These are phyloP conservation scores for Daldinia loculata DNA, from an alignment of 495 filamentous ascomycete species.

Conservation along the genomic window DNA sequence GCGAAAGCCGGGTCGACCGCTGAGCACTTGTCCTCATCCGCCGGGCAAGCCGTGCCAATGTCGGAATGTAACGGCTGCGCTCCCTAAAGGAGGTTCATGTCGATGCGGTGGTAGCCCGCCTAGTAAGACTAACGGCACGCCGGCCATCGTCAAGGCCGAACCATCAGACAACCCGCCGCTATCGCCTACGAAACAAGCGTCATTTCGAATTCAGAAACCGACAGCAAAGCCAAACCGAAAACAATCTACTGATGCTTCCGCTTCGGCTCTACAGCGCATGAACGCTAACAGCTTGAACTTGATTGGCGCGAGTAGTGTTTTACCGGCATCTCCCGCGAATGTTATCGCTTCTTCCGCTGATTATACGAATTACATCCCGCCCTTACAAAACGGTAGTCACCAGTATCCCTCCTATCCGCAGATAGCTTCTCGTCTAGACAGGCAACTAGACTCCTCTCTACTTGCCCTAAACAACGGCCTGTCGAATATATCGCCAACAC, in stretches of 20 bases:
- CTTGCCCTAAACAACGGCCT: constrained; percentile 11
- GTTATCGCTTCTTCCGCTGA: not conserved
- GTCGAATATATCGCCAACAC: constrained; percentile 6
- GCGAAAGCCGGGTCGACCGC: constrained; percentile 79
- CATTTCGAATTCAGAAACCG: constrained; percentile 56
- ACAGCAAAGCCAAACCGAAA: constrained; percentile 50
- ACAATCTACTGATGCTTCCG: constrained; percentile 54
- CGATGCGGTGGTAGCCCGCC: constrained; percentile 48
- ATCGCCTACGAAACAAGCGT: constrained; percentile 45
- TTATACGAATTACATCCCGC: constrained; percentile 10
- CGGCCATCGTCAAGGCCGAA: constrained; percentile 42
- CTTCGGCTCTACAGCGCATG: constrained; percentile 54
- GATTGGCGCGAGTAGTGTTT: constrained; percentile 9
- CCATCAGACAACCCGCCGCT: constrained; percentile 41
- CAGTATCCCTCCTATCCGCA: constrained; percentile 15
- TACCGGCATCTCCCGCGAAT: constrained; percentile 7
- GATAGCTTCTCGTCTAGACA: constrained; percentile 13
- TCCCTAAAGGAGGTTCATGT: constrained; percentile 61
- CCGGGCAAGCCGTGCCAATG: constrained; percentile 63
- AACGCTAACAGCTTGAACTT: constrained; percentile 55
- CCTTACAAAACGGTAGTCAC: constrained; percentile 14
- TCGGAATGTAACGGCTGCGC: constrained; percentile 59
- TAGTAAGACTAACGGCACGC: constrained; percentile 21
- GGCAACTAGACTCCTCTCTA: constrained; percentile 3
- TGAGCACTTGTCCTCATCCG: constrained; percentile 79